A percentile compares a stretch with the other conserved stretches of the same genome.
Conservation (phyloP, 2,329 filamentous ascomycete species). For the Aspergillus sp. region DNA sequence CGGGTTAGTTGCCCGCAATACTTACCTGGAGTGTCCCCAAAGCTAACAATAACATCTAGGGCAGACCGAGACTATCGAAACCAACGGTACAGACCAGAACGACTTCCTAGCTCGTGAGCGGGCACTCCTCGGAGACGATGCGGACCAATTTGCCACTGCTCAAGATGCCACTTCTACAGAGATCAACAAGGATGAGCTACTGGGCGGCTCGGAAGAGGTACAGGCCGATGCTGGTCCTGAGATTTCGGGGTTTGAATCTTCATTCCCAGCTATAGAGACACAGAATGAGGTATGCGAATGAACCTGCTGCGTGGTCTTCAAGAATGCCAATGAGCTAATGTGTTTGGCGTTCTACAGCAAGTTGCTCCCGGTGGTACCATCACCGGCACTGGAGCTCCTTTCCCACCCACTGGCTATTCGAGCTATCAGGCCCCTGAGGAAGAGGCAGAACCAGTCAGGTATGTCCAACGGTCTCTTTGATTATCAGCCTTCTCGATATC, state of each 20-base stretch:
- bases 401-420: constrained; percentile 53
- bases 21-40: constrained; percentile 20
- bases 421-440: constrained; percentile 65
- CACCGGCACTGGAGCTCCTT: constrained; percentile 66
- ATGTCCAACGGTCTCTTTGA: constrained; percentile 14
- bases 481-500: background rate
- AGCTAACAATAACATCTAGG: constrained; percentile 31
- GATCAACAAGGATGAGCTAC: constrained; percentile 66
- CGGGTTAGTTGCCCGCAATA: constrained; percentile 43
- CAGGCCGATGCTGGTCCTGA: constrained; percentile 31
- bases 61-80: constrained; percentile 35
- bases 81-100: constrained; percentile 58
- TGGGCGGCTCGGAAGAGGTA: constrained; percentile 57
- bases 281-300: constrained; percentile 64
- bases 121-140: constrained; percentile 87
- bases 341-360: constrained; percentile 48
- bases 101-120: constrained; percentile 93
- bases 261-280: constrained; percentile 81
- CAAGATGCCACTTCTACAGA: constrained; percentile 66
- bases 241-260: constrained; percentile 73
- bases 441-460: constrained; percentile 82
- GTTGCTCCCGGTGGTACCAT: constrained; percentile 76
- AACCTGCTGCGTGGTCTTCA: background rate
- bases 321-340: constrained; percentile 14
- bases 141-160: constrained; percentile 79